Percentiles rank a stretch among this genome's conserved stretches.
These are phyloP conservation scores for Ceriops tagal DNA, from an alignment of 345 rosid genomes.

Conservation along the genomic window DNA sequence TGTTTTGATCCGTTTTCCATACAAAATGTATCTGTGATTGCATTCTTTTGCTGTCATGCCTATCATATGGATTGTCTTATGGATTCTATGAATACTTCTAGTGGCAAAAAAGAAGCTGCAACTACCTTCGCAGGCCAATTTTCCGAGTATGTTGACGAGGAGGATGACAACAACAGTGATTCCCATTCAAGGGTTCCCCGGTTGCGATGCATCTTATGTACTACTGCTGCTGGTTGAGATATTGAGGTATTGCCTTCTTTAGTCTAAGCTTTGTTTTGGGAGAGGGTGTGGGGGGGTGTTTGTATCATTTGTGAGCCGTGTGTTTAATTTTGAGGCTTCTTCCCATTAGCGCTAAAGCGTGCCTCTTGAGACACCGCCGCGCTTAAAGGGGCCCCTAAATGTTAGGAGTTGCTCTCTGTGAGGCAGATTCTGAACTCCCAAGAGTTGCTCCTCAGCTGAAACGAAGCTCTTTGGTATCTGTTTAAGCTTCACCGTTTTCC, in stretches of 20 bases:
- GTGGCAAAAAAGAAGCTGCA: conserved; percentile 32
- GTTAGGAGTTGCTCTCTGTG: too few relatives aligned
- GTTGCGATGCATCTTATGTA: conserved; percentile 87
- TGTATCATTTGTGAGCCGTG: background rate
- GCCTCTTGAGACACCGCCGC: too few relatives aligned
- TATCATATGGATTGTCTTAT: conserved; percentile 77
- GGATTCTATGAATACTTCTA: conserved; percentile 66
- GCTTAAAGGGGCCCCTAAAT: too few relatives aligned
- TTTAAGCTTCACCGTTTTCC: too few relatives aligned
- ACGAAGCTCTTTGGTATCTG: too few relatives aligned
- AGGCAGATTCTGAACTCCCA: too few relatives aligned
- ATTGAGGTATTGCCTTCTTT: background rate
- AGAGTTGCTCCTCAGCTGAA: too few relatives aligned
- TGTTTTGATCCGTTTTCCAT: conserved; percentile 89
- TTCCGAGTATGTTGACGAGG: conserved; percentile 41
- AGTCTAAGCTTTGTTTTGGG: background rate
- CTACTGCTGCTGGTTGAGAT: conserved; percentile 77
- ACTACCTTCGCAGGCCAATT: conserved; percentile 26
- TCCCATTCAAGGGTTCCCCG: conserved; percentile 41
- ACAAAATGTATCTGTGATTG: conserved; percentile 62
- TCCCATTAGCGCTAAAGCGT: background rate
- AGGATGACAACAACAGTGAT: conserved; percentile 43
- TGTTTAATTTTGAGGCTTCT: conserved; percentile 4
- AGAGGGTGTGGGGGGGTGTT: background rate
- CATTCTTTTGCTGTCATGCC: conserved; percentile 95